Percentiles rank a stretch among this genome's conserved stretches.
These are phyloP conservation scores for Cutaneotrichosporon mucoides DNA, from an alignment of 1,284 basidiomycete species.

Conservation along the genomic window DNA sequence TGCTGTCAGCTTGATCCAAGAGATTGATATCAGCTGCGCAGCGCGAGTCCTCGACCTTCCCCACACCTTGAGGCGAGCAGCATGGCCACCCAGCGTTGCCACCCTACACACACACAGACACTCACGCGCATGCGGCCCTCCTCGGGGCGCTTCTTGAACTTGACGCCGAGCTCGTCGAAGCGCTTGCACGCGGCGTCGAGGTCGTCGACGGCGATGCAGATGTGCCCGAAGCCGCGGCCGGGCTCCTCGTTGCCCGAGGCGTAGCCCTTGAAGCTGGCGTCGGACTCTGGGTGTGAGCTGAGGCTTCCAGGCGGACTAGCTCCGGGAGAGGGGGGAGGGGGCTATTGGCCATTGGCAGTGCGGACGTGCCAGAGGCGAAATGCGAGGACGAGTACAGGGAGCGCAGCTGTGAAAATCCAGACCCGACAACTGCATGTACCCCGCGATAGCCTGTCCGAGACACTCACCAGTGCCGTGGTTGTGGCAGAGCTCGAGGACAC, in stretches of 20 bases:
- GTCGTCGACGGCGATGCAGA: conserved; percentile 72
- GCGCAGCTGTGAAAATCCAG: not conserved
- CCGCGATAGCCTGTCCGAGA: too few relatives aligned
- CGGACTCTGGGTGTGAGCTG: conserved; percentile 52
- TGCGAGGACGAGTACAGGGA: not conserved
- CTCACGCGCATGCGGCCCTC: conserved; percentile 84
- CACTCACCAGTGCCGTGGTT: conserved; percentile 73
- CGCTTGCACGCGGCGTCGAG: conserved; percentile 77
- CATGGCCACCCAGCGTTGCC: too few relatives aligned
- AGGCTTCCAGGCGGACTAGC: not conserved
- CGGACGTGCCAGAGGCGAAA: too few relatives aligned
- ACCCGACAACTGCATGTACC: not conserved
- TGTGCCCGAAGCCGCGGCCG: conserved; percentile 76
- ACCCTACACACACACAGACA: not conserved
- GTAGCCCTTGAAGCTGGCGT: conserved; percentile 73
- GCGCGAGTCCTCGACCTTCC: not conserved
- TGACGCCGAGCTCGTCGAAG: conserved; percentile 75
- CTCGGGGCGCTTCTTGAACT: conserved; percentile 80
- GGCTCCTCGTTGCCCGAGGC: conserved; percentile 79
- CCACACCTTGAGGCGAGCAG: not conserved
- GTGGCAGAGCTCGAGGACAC: conserved; percentile 77
- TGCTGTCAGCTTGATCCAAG: conserved; percentile 7
- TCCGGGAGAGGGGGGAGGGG: not conserved
- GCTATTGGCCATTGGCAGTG: too few relatives aligned
- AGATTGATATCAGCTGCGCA: too few relatives aligned